These are phyloP conservation scores for Vigna unguiculata DNA, from an alignment of 306 rosid genomes.

Conservation along the genomic window DNA sequence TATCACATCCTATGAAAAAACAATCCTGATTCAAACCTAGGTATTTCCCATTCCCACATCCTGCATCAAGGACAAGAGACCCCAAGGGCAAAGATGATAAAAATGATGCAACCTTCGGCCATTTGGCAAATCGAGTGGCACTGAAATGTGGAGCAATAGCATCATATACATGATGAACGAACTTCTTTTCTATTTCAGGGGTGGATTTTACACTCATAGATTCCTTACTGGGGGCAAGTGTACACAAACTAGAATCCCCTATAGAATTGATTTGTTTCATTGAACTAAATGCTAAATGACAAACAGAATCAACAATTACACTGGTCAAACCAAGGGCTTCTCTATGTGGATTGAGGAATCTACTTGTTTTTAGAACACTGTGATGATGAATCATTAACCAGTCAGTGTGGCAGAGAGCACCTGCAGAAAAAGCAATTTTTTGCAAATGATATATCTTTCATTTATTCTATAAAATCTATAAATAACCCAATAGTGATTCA, in stretches of 20 bases:
- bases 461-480: not conserved
- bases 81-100: constrained; percentile 74
- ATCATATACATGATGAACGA: constrained; percentile 86
- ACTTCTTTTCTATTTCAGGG: constrained; percentile 94
- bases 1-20: constrained; percentile 84
- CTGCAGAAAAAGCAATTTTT: constrained; percentile 34
- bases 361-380: constrained; percentile 49
- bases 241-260: constrained; percentile 46
- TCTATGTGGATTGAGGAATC: constrained; percentile 9
- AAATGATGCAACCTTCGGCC: constrained; percentile 93
- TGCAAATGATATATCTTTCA: constrained; percentile 7
- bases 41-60: constrained; percentile 97
- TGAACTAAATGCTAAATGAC: constrained; percentile 48
- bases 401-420: constrained; percentile 38
- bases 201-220: constrained; percentile 61
- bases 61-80: constrained; percentile 87
- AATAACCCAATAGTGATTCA: constrained; percentile 25
- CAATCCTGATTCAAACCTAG: constrained; percentile 70
- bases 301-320: constrained; percentile 24
- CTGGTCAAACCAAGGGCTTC: constrained; percentile 42
- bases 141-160: constrained; percentile 97
- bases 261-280: constrained; percentile 67
- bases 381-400: constrained; percentile 50
- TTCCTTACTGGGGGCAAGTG: constrained; percentile 50
- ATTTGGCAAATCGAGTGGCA: constrained; percentile 86